Percentiles rank a stretch among this genome's conserved stretches.
Conservation (phyloP, 1,284 basidiomycete species). For the Tilletia walkeri region DNA sequence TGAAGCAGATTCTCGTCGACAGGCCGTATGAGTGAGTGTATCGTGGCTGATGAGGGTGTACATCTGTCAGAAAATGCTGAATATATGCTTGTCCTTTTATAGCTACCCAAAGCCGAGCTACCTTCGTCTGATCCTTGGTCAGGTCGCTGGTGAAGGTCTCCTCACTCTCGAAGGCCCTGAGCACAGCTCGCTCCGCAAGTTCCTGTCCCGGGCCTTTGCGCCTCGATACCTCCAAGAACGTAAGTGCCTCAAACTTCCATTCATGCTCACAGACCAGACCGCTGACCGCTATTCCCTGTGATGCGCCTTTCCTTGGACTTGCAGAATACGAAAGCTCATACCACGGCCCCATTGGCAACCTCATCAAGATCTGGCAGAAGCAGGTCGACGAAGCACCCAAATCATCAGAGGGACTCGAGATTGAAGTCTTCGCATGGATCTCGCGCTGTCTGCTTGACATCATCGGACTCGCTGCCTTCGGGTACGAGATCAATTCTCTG, state of each 20-base stretch:
- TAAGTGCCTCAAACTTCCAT: background rate
- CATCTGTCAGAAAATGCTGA: background rate
- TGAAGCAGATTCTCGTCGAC: constrained; percentile 40
- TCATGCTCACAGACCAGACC: background rate
- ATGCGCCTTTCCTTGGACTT: no score
- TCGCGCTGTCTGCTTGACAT: constrained; percentile 50
- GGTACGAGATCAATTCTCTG: constrained; percentile 41
- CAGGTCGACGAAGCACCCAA: constrained; percentile 28
- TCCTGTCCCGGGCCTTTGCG: constrained; percentile 44
- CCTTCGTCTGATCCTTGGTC: constrained; percentile 33
- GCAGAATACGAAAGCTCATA: constrained; percentile 35
- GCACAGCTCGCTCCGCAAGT: constrained; percentile 40
- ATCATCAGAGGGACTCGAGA: constrained; percentile 28
- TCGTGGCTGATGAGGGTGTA: background rate
- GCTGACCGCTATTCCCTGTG: background rate
- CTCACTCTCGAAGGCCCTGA: constrained; percentile 37
- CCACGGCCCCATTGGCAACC: constrained; percentile 35
- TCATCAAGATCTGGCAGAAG: constrained; percentile 29
- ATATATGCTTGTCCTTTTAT: background rate
- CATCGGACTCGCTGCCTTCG: constrained; percentile 44
- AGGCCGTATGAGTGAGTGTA: constrained; percentile 27
- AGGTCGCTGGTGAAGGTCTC: constrained; percentile 40
- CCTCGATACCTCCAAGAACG: constrained; percentile 38
- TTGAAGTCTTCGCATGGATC: constrained; percentile 42
- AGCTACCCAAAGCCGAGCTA: constrained; percentile 35